Percentiles rank a stretch among this genome's conserved stretches.
Conservation (phyloP, 495 filamentous ascomycete genomes). For the Niebla homalea region DNA sequence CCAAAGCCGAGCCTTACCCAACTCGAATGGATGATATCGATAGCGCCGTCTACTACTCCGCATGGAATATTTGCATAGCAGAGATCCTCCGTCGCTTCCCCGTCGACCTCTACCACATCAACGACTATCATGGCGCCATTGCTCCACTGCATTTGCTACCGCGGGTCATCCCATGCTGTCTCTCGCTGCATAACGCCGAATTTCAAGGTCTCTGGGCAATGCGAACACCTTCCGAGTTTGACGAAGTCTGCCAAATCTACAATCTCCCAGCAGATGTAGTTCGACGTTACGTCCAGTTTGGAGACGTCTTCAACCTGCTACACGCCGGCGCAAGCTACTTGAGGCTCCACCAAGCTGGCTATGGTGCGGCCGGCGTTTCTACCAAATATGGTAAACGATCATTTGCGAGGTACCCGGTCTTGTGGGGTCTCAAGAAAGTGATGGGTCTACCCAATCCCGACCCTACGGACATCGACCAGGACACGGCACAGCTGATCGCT, state of each 20-base stretch:
- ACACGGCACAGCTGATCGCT: slow-evolving; percentile 41
- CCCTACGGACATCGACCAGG: slow-evolving; percentile 58
- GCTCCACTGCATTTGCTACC: slow-evolving; percentile 61
- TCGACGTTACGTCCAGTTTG: slow-evolving; percentile 51
- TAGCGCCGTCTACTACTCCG: slow-evolving; percentile 48
- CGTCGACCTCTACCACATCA: slow-evolving; percentile 66
- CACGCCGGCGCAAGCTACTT: slow-evolving; percentile 63
- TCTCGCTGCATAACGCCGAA: slow-evolving; percentile 53
- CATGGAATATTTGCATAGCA: slow-evolving; percentile 53
- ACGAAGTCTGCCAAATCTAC: slow-evolving; percentile 60
- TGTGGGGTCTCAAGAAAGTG: slow-evolving; percentile 61
- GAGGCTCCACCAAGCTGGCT: slow-evolving; percentile 61
- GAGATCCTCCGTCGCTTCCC: slow-evolving; percentile 42
- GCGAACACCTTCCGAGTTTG: slow-evolving; percentile 41
- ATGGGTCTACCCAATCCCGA: slow-evolving; percentile 64
- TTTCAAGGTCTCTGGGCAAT: slow-evolving; percentile 62
- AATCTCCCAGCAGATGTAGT: slow-evolving; percentile 39
- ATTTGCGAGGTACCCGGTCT: slow-evolving; percentile 63
- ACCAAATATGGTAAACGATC: slow-evolving; percentile 65
- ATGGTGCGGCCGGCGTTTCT: slow-evolving; percentile 62
- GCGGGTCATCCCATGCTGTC: slow-evolving; percentile 44
- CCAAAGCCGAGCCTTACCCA: slow-evolving; percentile 33
- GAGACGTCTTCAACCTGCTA: slow-evolving; percentile 57
- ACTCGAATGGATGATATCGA: slow-evolving; percentile 38
- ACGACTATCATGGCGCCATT: slow-evolving; percentile 66